phyloP scores from a whole-genome alignment of 257 asterid species.

The Solanum chilense region DNA sequence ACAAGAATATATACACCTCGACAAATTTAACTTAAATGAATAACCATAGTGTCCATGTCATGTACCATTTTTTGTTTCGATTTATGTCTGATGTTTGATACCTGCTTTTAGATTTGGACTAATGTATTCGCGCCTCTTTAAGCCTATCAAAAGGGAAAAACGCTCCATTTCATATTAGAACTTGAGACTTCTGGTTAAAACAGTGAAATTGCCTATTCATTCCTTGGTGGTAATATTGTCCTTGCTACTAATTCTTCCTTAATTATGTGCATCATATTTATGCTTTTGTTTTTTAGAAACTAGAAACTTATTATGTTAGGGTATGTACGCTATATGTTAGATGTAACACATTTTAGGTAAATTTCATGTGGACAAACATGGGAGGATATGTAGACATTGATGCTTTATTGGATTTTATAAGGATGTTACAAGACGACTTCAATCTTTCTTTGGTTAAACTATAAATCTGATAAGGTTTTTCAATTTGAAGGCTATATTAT shows the following conservation, averaged over 20 bases:
- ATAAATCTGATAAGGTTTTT: neutral
- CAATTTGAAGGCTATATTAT: neutral
- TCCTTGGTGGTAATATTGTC: neutral
- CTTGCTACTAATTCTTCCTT: neutral
- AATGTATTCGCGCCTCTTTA: neutral
- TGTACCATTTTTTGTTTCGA: fast-evolving
- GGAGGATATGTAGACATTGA: neutral
- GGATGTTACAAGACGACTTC: neutral
- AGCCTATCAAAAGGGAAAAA: neutral
- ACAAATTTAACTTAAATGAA: neutral
- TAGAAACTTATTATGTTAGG: neutral
- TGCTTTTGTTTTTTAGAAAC: neutral
- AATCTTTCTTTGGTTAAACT: neutral
- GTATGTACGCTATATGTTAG: neutral
- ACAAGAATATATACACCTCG: neutral
- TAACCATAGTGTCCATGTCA: neutral
- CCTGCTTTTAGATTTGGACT: neutral
- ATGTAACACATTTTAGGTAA: neutral
- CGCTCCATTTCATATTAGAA: neutral
- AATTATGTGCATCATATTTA: neutral
- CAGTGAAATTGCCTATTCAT: neutral
- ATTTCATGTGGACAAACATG: neutral
- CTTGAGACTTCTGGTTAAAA: neutral
- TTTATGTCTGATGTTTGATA: neutral
- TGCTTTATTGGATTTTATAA: neutral